Percentiles rank a stretch among this genome's conserved stretches.
Evolutionary conservation across 208 protist genomes (phyloP).

Genomic region (Leishmania mexicana): DNA sequence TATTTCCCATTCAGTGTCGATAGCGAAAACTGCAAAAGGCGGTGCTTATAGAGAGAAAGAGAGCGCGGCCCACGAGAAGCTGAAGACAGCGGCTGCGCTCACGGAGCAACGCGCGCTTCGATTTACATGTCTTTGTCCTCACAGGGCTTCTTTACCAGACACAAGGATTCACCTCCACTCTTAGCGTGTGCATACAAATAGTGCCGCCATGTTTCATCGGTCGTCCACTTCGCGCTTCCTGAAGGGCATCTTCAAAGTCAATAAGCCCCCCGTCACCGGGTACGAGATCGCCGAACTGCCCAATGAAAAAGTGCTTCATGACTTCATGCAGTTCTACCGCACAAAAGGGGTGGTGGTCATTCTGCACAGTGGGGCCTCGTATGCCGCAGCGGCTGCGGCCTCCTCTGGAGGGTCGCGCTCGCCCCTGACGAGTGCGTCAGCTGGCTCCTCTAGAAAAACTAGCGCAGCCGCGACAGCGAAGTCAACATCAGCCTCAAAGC

Average conservation of each 20-base stretch:
- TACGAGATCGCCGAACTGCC: slow-evolving; percentile 88
- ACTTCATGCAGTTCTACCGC: slow-evolving; percentile 72
- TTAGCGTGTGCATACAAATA: not conserved
- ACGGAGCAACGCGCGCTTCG: not conserved
- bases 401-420: slow-evolving; percentile 9
- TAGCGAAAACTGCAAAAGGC: not conserved
- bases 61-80: not conserved
- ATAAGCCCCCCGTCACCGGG: slow-evolving; percentile 68
- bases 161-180: not conserved
- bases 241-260: slow-evolving; percentile 65
- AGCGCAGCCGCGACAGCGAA: not conserved
- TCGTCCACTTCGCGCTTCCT: slow-evolving; percentile 47
- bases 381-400: slow-evolving; percentile 9
- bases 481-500: not conserved
- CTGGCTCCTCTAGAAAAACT: not conserved
- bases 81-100: not conserved
- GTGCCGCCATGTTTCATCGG: slow-evolving; percentile 16
- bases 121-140: not conserved
- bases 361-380: slow-evolving; percentile 56
- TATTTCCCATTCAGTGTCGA: not conserved
- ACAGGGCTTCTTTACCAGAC: not conserved
- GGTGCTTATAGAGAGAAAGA: not conserved
- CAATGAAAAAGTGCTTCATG: slow-evolving; percentile 72
- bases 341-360: slow-evolving; percentile 65
- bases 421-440: slow-evolving; percentile 13